Base-by-base conservation (phyloP, 768 basidiomycete genomes). In the Fibroporia radiculosa region DNA sequence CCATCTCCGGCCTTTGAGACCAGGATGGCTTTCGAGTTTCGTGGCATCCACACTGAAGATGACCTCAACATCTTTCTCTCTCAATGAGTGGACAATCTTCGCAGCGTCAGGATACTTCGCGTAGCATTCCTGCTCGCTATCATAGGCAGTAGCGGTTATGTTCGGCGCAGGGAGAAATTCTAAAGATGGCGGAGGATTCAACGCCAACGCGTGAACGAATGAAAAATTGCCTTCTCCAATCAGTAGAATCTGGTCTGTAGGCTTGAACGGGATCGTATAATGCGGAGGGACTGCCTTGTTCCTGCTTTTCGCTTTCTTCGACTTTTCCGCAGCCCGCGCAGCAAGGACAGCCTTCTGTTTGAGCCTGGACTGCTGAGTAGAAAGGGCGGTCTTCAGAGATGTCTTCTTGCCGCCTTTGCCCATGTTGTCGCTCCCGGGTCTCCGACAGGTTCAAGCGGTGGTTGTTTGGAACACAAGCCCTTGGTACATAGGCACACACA, bases 161-260 rank as follows among this genome's bases (percentile, higher is more conserved):
- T 86, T 87, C n/a, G 56, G 61, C 0, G 81, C 68, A 0, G 80
- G 76, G 2, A 90, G 65, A 49, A 70, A 64, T 24, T 67, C 68
- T 34, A 87, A 57, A 6, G 64, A 59, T 26, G 64, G 45, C 2
- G 72, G 69, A 0, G 78, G 71, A 40, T 68, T 54, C 11, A 68
- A 53, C 22, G 88, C 63, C 13, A 97, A 71, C 13, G 92, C 81
- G 22, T 76, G 78, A 2, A 92, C 74, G 55, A 89, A 98, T 1
- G 93, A 95, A 57, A 98, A 97, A 62, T 97, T 90, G 10, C 91
- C 95, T 69, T 98, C 95, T 7, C 93, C 95, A 42, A 98, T 67
- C 24, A 95, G 72, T 18, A 89, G 69, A 26, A 90, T 82, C 38
- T 61, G 75, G 57, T 89, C 82, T 6, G 75, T 78, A 0, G 75